A percentile compares a stretch with the other conserved stretches of the same genome.
Evolutionary conservation across 352 stramenopile genomes (phyloP).

Genomic region (Phytophthora litchii): DNA sequence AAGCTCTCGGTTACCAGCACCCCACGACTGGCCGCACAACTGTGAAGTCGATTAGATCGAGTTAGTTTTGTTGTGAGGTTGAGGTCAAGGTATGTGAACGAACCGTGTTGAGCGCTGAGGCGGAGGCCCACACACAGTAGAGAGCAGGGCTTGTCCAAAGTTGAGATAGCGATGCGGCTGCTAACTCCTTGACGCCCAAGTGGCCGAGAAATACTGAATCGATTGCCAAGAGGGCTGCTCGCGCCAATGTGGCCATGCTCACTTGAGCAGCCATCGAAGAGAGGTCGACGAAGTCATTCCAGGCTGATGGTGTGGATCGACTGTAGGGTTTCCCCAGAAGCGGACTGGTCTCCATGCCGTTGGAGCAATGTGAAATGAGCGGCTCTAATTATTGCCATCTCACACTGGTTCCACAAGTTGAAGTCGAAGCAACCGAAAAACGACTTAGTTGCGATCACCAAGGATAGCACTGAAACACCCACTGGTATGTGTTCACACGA

Average conservation of each 20-base stretch:
- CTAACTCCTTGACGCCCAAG: constrained; percentile 73
- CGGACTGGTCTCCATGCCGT: constrained; percentile 51
- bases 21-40: constrained; percentile 80
- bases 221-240: constrained; percentile 70
- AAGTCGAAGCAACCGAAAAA: constrained; percentile 17
- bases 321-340: constrained; percentile 39
- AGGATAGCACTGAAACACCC: constrained; percentile 27
- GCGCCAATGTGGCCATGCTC: constrained; percentile 63
- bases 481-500: not conserved
- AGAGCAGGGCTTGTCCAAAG: constrained; percentile 72
- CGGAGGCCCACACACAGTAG: constrained; percentile 69
- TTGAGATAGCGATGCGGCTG: constrained; percentile 68
- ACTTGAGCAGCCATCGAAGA: constrained; percentile 71
- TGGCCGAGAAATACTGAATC: constrained; percentile 82
- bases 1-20: constrained; percentile 66
- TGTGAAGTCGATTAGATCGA: constrained; percentile 1
- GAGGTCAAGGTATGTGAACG: not conserved
- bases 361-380: constrained; percentile 13
- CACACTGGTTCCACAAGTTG: constrained; percentile 4
- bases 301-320: constrained; percentile 31
- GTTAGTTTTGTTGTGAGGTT: not conserved
- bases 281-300: constrained; percentile 62
- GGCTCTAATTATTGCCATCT: constrained; percentile 11
- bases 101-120: constrained; percentile 70
- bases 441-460: constrained; percentile 2